phyloP scores from a whole-genome alignment of 768 basidiomycete genomes.

The Xanthoconium stramineum region DNA sequence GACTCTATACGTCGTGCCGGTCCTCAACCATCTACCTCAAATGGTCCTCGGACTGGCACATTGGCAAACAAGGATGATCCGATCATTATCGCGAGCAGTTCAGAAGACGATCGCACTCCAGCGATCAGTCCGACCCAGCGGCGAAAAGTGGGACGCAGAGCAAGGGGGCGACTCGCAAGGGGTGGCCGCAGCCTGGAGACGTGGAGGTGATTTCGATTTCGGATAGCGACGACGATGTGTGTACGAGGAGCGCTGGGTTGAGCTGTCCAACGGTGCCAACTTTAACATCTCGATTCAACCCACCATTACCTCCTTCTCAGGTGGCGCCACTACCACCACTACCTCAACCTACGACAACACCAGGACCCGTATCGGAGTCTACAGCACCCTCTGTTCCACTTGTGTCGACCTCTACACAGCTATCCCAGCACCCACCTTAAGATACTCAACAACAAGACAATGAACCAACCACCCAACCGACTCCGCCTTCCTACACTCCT shows the following conservation, averaged over 20 bases:
- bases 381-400: neutral
- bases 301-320: neutral
- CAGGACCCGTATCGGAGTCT: neutral
- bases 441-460: neutral
- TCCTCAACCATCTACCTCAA: neutral
- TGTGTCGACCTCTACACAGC: neutral
- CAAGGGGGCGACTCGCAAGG: neutral
- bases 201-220: constrained; percentile 29
- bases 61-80: constrained; percentile 5
- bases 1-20: constrained; percentile 6
- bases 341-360: neutral
- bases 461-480: neutral
- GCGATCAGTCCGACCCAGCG: neutral
- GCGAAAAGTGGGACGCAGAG: constrained; percentile 1
- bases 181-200: constrained; percentile 3
- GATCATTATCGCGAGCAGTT: constrained; percentile 27
- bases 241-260: neutral
- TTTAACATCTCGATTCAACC: neutral
- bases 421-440: neutral
- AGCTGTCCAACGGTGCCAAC: neutral
- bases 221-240: constrained; percentile 25
- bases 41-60: neutral
- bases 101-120: constrained; percentile 7
- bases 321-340: neutral
- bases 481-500: constrained; percentile 1